Conservation (phyloP, 1,284 basidiomycete species). For the Veloboletus limbatus region DNA sequence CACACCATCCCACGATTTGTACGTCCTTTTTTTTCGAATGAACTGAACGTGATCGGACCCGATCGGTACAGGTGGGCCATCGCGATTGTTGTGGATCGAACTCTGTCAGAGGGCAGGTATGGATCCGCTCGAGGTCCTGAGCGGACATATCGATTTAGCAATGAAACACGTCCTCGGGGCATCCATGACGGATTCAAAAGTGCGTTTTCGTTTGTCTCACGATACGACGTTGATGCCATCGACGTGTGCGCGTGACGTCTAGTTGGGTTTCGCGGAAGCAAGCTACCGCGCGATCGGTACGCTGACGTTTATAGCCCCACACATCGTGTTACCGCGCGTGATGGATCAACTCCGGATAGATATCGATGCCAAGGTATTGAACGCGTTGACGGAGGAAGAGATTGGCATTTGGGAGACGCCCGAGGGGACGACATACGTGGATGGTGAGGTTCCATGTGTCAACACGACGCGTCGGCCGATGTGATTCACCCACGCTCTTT, state of each 20-base stretch:
- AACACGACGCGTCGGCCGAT: background rate
- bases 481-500: background rate
- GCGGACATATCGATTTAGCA: slow-evolving; percentile 47
- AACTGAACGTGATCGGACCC: background rate
- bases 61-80: slow-evolving; percentile 42
- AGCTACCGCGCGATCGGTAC: slow-evolving; percentile 76
- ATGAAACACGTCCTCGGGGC: slow-evolving; percentile 49
- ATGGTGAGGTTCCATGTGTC: slow-evolving; percentile 53
- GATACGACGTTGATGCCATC: background rate
- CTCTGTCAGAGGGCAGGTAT: slow-evolving; percentile 65
- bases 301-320: slow-evolving; percentile 76
- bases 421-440: slow-evolving; percentile 73
- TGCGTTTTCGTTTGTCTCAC: slow-evolving; percentile 20
- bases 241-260: background rate
- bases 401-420: slow-evolving; percentile 84
- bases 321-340: slow-evolving; percentile 64
- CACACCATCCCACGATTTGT: slow-evolving; percentile 75
- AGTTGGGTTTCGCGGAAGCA: slow-evolving; percentile 58
- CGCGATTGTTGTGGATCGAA: slow-evolving; percentile 80
- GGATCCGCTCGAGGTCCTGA: slow-evolving; percentile 67
- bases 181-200: slow-evolving; percentile 44
- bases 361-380: slow-evolving; percentile 56
- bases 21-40: slow-evolving; percentile 20
- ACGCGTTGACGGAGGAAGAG: slow-evolving; percentile 68
- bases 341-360: slow-evolving; percentile 64